A percentile compares a stretch with the other conserved stretches of the same genome.
phyloP scores from a whole-genome alignment of 345 rosid genomes.

The Acer yangbiense region DNA sequence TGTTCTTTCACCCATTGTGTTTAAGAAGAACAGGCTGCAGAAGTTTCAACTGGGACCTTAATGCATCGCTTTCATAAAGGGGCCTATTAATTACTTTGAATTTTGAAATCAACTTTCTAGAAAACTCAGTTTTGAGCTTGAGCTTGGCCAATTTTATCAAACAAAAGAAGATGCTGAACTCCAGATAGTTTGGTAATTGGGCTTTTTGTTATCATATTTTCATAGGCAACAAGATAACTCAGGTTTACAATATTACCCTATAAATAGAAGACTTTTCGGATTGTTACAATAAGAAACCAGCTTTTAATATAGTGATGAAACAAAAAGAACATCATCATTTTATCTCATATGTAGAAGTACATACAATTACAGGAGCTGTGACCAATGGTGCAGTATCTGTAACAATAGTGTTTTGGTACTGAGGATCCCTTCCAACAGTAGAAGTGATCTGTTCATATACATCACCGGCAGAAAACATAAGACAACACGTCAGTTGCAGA shows the following conservation, averaged over 20 bases:
- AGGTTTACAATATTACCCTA: not conserved
- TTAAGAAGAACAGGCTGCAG: not conserved
- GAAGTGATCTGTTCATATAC: slow-evolving; percentile 62
- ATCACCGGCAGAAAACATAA: slow-evolving; percentile 22
- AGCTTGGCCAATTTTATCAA: not conserved
- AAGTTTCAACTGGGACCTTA: not conserved
- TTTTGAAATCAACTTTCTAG: not conserved
- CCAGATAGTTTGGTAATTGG: not conserved
- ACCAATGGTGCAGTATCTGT: slow-evolving; percentile 66
- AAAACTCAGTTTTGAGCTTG: not conserved
- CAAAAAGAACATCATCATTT: not conserved
- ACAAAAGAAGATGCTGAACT: not conserved
- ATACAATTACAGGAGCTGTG: slow-evolving; percentile 76
- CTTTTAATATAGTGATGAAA: slow-evolving; percentile 8
- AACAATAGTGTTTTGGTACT: slow-evolving; percentile 58
- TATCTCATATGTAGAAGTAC: slow-evolving; percentile 31
- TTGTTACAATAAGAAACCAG: not conserved
- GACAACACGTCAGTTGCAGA: not conserved
- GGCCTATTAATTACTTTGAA: not conserved
- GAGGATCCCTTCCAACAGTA: slow-evolving; percentile 82
- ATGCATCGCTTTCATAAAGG: not conserved
- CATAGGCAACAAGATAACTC: slow-evolving; percentile 6
- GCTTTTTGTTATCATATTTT: not conserved
- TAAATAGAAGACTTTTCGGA: not conserved
- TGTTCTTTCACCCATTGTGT: slow-evolving; percentile 1